phyloP scores from a whole-genome alignment of 2,329 filamentous ascomycete species.

The Trichoderma sp. region DNA sequence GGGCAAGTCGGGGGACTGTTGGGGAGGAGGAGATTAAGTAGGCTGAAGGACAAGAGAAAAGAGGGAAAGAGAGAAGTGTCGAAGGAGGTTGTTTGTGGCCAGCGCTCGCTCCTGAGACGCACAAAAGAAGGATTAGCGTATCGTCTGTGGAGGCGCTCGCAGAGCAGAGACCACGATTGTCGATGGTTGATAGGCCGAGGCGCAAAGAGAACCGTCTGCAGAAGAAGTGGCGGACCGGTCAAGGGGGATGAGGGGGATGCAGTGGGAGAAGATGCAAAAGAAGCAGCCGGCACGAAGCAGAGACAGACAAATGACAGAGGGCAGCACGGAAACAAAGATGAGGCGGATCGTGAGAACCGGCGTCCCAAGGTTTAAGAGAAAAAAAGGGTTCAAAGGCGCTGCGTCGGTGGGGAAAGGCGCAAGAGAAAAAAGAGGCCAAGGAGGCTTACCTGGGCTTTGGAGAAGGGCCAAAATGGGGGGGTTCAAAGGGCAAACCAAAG shows the following conservation, averaged over 20 bases:
- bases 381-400: slow-evolving; percentile 16
- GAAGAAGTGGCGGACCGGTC: slow-evolving; percentile 21
- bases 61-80: slow-evolving; percentile 16
- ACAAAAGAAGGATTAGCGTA: slow-evolving; percentile 20
- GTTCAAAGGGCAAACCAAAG: slow-evolving; percentile 10
- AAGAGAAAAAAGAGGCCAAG: slow-evolving; percentile 19
- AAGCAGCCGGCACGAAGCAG: not conserved
- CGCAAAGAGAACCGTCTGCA: not conserved
- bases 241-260: not conserved
- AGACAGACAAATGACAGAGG: slow-evolving; percentile 4
- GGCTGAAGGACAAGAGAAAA: not conserved
- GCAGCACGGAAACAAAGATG: not conserved
- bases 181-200: not conserved
- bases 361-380: slow-evolving; percentile 11
- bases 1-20: slow-evolving; percentile 12
- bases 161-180: slow-evolving; percentile 14
- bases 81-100: slow-evolving; percentile 17
- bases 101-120: slow-evolving; percentile 19
- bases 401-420: slow-evolving; percentile 14
- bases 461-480: not conserved
- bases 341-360: not conserved
- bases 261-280: slow-evolving; percentile 10
- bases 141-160: slow-evolving; percentile 16
- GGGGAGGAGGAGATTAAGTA: not conserved
- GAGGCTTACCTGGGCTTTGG: slow-evolving; percentile 30